phyloP scores from a whole-genome alignment of 192 early-diverging fungal species.

The Thamnidium elegans region DNA sequence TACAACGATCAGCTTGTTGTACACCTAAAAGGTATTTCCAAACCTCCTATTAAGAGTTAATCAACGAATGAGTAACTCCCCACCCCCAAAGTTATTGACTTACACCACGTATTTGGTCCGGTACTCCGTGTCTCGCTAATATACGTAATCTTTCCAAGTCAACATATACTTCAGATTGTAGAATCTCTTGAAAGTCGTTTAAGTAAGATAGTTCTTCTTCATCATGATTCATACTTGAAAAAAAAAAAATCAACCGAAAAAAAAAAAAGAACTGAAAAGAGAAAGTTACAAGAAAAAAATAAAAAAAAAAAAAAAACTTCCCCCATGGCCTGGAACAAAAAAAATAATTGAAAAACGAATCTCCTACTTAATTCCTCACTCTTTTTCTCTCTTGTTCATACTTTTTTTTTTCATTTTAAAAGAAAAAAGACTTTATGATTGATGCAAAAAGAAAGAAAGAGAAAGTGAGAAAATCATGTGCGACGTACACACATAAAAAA shows the following conservation, averaged over 20 bases:
- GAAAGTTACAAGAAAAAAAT: too few species aligned
- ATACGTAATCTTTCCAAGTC: conserved; percentile 77
- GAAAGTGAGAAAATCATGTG: too few species aligned
- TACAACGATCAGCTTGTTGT: conserved; percentile 74
- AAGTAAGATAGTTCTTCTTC: conserved; percentile 36
- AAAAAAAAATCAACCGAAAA: not conserved
- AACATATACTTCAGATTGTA: conserved; percentile 77
- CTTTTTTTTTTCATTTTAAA: too few species aligned
- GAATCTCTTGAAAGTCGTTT: conserved; percentile 70
- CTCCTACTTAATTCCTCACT: too few species aligned
- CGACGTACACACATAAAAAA: too few species aligned
- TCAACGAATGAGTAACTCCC: not conserved
- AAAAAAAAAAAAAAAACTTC: too few species aligned
- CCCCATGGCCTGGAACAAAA: too few species aligned
- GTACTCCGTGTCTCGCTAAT: conserved; percentile 77
- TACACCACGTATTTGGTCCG: conserved; percentile 71
- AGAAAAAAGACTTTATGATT: too few species aligned
- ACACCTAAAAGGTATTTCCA: conserved; percentile 87
- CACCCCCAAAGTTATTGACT: not conserved
- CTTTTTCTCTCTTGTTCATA: too few species aligned
- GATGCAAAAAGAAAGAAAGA: too few species aligned
- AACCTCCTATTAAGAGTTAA: conserved; percentile 52
- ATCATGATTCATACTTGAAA: conserved; percentile 4
- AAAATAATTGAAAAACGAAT: too few species aligned
- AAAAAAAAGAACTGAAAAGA: too few species aligned